Base-by-base conservation (phyloP, 1,284 basidiomycete genomes). In the Cryptococcus depauperatus region DNA sequence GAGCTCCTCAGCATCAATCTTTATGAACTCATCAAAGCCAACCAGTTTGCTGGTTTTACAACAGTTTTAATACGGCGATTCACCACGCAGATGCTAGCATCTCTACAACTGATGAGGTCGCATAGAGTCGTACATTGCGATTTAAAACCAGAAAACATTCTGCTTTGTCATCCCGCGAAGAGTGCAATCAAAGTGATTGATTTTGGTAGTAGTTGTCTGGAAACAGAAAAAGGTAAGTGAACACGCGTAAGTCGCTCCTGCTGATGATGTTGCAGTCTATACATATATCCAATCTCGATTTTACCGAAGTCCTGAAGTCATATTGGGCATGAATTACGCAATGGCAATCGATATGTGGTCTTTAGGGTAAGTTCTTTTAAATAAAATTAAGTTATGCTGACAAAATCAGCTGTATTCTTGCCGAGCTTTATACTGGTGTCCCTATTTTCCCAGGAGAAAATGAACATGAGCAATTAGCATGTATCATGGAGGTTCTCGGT, bases 401-500 rank as follows among this genome's bases (percentile, higher is more conserved):
- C n/a, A n/a, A n/a, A n/a, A n/a, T n/a, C 46, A 58, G 59, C 19
- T 98, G 95, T 62, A 99, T 98, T 56, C 75, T 98, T 42, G 93
- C 92, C 18, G 95, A 99, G 71, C 75, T 99, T 35, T 95, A 88
- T 72, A 98, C 95, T n/a, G 95, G 95, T 1, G 96, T 91, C 69
- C 95, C 95, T 0, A 92, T 98, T 61, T 98, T 98, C 73, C 93
- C 93, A 0, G 93, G 93, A n/a, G 93, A 97, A 72, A 95, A 95
- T 64, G 95, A 99, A 71, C 91, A 96, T 71, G 93, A 98, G 68
- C 95, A 98, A 64, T 74, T 99, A 50, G 87, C 92, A 5, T 98
- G 95, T 69, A 98, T 99, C 71, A 99, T 99, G 93, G 95, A 99
- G 69, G 85, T 99, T 6, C 80, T 98, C 34, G 95, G 95, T 11